Evolutionary conservation across 75 land plant species (phyloP).

Genomic region (Azolla pinnata): DNA sequence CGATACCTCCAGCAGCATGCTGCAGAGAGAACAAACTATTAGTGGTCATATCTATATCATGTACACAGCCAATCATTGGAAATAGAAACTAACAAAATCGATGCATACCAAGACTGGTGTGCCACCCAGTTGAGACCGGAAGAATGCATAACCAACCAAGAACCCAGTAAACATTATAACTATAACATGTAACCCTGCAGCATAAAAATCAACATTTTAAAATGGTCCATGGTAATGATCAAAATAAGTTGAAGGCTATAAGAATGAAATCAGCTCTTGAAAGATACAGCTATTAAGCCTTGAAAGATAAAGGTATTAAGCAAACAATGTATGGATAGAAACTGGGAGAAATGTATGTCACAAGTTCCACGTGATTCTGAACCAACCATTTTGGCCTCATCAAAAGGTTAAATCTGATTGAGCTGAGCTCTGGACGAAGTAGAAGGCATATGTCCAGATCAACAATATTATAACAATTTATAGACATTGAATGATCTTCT

Average conservation of each 20-base stretch:
- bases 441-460: not conserved
- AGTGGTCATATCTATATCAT: too few species aligned
- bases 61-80: too few species aligned
- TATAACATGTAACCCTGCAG: slow-evolving; percentile 79
- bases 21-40: slow-evolving; percentile 14
- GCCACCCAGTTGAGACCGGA: slow-evolving; percentile 73
- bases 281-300: too few species aligned
- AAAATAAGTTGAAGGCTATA: too few species aligned
- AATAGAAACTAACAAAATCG: not conserved
- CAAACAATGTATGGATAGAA: too few species aligned
- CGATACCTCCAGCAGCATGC: slow-evolving; percentile 89
- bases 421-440: not conserved
- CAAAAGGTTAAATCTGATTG: not conserved
- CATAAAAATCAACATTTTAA: not conserved
- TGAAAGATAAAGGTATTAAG: too few species aligned
- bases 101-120: slow-evolving; percentile 45
- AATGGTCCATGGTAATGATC: not conserved
- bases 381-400: not conserved
- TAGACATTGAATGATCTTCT: not conserved
- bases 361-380: too few species aligned
- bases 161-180: slow-evolving; percentile 86
- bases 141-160: slow-evolving; percentile 63
- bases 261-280: too few species aligned
- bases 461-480: not conserved
- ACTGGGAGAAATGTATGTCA: too few species aligned